phyloP scores from a whole-genome alignment of 164 flowering plant genomes.

The Stephania japonica region DNA sequence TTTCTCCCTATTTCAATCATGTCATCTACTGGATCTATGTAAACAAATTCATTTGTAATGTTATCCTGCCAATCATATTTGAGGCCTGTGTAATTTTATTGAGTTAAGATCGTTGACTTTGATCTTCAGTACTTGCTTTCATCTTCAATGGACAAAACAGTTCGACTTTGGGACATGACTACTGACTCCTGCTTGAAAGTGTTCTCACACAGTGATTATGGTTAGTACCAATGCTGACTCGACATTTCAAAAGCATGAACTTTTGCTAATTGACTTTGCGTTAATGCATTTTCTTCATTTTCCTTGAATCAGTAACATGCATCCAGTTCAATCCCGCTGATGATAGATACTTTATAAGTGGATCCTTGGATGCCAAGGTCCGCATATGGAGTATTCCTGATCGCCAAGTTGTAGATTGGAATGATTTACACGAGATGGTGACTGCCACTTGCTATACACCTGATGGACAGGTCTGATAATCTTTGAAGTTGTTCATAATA shows the following conservation, averaged over 20 bases:
- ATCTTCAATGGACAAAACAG: constrained; percentile 99
- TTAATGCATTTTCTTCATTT: constrained; percentile 14
- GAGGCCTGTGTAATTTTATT: background rate
- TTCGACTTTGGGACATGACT: constrained; percentile 84
- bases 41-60: background rate
- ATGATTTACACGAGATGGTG: constrained; percentile 97
- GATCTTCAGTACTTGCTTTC: constrained; percentile 77
- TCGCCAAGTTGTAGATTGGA: constrained; percentile 95
- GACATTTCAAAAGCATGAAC: background rate
- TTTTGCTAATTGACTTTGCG: background rate
- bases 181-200: constrained; percentile 79
- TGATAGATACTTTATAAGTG: constrained; percentile 96
- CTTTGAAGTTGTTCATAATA: constrained; percentile 3
- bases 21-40: background rate
- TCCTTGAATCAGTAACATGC: constrained; percentile 73
- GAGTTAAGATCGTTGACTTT: background rate
- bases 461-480: constrained; percentile 79
- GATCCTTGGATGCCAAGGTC: constrained; percentile 94
- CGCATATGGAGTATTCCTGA: constrained; percentile 99
- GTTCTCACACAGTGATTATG: constrained; percentile 94
- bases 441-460: constrained; percentile 99
- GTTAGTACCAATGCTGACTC: constrained; percentile 28
- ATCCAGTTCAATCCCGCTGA: constrained; percentile 98
- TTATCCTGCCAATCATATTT: background rate
- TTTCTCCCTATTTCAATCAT: background rate